Evolutionary conservation across 352 stramenopile genomes (phyloP).

Genomic region (Phytophthora vignae): DNA sequence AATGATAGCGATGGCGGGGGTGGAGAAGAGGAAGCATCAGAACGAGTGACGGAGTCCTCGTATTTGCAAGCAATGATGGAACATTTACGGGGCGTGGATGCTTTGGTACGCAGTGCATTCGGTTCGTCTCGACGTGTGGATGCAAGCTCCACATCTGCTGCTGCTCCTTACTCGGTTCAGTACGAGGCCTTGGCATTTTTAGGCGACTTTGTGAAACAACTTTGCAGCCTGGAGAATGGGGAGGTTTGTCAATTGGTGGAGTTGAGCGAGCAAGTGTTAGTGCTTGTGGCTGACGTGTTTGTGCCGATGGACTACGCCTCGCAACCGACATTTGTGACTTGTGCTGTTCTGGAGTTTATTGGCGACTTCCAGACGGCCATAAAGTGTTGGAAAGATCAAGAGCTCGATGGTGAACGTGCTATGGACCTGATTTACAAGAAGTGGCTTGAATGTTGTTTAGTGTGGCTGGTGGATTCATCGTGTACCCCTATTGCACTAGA

Average conservation of each 20-base stretch:
- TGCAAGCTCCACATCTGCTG: neutral
- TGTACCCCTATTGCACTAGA: constrained; percentile 38
- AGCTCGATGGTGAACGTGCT: neutral
- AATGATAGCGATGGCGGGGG: constrained; percentile 4
- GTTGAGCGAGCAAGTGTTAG: constrained; percentile 28
- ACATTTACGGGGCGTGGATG: constrained; percentile 16
- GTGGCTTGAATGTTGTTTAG: constrained; percentile 37
- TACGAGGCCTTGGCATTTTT: constrained; percentile 49
- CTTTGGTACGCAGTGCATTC: constrained; percentile 24
- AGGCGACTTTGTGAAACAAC: constrained; percentile 33
- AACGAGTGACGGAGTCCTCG: constrained; percentile 1
- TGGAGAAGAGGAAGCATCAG: constrained; percentile 4
- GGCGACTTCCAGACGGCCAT: constrained; percentile 39
- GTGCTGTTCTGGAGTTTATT: constrained; percentile 45
- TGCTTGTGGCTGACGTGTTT: constrained; percentile 28
- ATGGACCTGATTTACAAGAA: constrained; percentile 7
- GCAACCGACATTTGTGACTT: constrained; percentile 60
- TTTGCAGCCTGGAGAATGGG: constrained; percentile 10
- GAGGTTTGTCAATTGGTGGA: neutral
- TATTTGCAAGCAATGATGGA: constrained; percentile 28
- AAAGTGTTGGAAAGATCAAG: constrained; percentile 12
- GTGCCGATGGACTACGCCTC: constrained; percentile 26
- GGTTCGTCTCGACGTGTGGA: constrained; percentile 1
- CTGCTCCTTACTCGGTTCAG: constrained; percentile 29
- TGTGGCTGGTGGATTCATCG: constrained; percentile 34